Base-by-base conservation (phyloP, 140 eudicot species). In the Ambrosia hybrid region DNA sequence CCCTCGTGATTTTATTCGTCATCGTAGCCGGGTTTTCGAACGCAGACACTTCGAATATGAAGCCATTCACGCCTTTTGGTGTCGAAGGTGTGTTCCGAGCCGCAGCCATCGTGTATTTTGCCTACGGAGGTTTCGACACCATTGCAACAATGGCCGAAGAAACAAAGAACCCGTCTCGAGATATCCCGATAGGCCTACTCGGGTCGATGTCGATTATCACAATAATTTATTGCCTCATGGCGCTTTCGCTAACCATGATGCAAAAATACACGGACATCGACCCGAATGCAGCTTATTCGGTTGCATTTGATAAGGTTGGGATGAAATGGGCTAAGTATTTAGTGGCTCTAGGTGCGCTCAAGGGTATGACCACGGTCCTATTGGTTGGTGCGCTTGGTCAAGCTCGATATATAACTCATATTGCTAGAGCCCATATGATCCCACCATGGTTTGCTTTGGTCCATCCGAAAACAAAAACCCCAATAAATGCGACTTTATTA, bases 111-210 rank as follows among this genome's bases (percentile, higher is more conserved):
- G 91, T 90, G 4, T 90, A 82, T 74, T 90, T 84, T 34, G 88
- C 89, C 2, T 90, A 87, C 26, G 85, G 85, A 16, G 95, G 96
- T 5, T 90, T 90, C 33, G 96, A 90, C 74, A 48, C 62, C 7
- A 84, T 90, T 5, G 95, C 95, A 4, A 90, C 95, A 0, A 83
- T 90, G 95, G 96, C 91, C 2, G 96, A 90, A 67, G 96, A 90
- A 77, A 85, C 91, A 0, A 85, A 67, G 38, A 83, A 90, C 61
- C 96, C 96, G 1, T 73, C 84, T 6, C 74, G 79, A 67, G 96
- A 90, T 62, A 90, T 90, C 62, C 96, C 96, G 9, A 0, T 90
- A 7, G 96, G 96, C 4, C 72, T 90, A 51, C 81, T 90, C 0
- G 96, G 96, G 46, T 90, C 95, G 6, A 90, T 90, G 96, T 80